Base-by-base conservation (phyloP, 1,284 basidiomycete species). In the Microbotryum scabiosae region DNA sequence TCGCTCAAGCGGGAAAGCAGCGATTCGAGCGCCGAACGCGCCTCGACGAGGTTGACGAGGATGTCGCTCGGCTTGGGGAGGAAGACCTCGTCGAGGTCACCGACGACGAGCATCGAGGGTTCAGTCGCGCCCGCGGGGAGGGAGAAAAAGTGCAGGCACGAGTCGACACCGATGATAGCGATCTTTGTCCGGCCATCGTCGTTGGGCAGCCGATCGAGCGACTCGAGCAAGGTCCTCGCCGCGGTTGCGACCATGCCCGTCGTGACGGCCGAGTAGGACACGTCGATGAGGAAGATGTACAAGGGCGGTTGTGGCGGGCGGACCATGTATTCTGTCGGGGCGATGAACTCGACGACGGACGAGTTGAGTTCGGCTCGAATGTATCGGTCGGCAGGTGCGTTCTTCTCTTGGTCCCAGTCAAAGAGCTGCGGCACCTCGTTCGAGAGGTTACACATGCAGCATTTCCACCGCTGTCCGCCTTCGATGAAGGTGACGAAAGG, bases 381-480 rank as follows among this genome's bases (percentile, higher is more conserved):
- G 91, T 94, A 98, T 61, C 96, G 81, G 77, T 99, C 94, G 8
- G 90, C 92, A 18, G 93, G 93, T 76, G 91, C 87, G 74, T 96
- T 97, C 69, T 85, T 85, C 62, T 82, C 83, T 74, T 92, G 89
- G 76, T 98, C 90, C 93, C 94, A 99, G 76, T 99, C 96, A 73
- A 98, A 98, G 58, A 97, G 81, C 74, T 97, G 93, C 9, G 96
- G 96, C 1, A 98, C 94, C 76, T 99, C 96, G 76, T 99, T 99
- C 61, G 89, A 89, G 82, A 98, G 86, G 72, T 88, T 90, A 77
- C 96, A 99, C 90, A 98, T 93, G 79, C 91, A 97, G 76, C 96
- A 99, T 75, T 96, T 90, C 96, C 96, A 97, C 80, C 93, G 84
- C 76, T 92, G 93, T 43, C 96, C 96, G 64, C 92, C 92, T 74